Base-by-base conservation (phyloP, 1,284 basidiomycete genomes). In the Porphyrellus sp. region DNA sequence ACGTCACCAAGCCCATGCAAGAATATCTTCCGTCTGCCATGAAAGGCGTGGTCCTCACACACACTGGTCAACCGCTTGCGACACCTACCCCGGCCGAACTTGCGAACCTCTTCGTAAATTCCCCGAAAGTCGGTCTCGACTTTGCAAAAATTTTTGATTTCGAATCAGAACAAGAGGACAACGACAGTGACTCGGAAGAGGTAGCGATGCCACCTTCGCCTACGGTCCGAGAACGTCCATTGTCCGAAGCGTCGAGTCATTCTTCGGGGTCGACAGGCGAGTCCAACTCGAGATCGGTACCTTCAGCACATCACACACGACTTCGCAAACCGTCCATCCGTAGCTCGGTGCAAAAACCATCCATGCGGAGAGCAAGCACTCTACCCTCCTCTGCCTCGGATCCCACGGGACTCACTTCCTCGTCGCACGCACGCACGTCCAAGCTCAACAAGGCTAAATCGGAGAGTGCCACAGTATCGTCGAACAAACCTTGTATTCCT, bases 1-100 rank as follows among this genome's bases (percentile, higher is more conserved):
- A 73, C 5, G 59, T 75, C 46, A 56, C 64, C 11, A 67, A 73
- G 21, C 60, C 68, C 0, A 39, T 56, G 20, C 60, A 61, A 53
- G 63, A 71, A 37, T 58, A 64, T 21, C 63, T 71, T 20, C 78
- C 78, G 2, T 86, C 85, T 2, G 87, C 89, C 0, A 91, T 91
- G 89, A 88, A 88, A 64, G 89, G 89, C 4, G 84, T 91, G 31
- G 77, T 91, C 34, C 73, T 90, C 31, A 90, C 89, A 0, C 72
- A 80, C 3, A 89, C 88, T 0, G 89, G 89, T 5, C 81, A 89
- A 63, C 72, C 76, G 0, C 73, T 91, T 5, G 74, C 79, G 5
- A 91, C 87, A 12, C 89, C 89, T 0, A 75, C 78, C 2, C 83
- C 84, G 0, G 73, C 76, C 0, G 83, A 84, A 63, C 74, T 89